A percentile compares a stretch with the other conserved stretches of the same genome.
These are phyloP conservation scores for Gnomoniopsis sp. DNA, from an alignment of 2,329 filamentous ascomycete species.

Conservation along the genomic window DNA sequence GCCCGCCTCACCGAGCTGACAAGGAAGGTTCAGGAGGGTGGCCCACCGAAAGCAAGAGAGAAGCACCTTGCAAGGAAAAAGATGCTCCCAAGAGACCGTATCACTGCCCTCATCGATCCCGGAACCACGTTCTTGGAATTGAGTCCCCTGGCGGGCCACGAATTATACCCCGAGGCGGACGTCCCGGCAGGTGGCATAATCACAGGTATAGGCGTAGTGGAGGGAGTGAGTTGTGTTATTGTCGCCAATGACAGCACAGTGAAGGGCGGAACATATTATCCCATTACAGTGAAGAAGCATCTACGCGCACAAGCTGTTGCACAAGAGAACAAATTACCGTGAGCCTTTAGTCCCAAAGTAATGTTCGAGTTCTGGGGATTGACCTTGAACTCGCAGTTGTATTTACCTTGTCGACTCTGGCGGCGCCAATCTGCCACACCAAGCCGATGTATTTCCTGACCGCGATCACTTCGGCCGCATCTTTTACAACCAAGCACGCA, in stretches of 20 bases:
- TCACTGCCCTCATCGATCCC: conserved; percentile 82
- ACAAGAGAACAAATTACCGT: conserved; percentile 76
- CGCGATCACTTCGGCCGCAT: conserved; percentile 93
- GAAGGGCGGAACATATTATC: conserved; percentile 96
- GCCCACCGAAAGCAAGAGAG: conserved; percentile 74
- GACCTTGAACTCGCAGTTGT: conserved; percentile 48
- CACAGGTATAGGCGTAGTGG: conserved; percentile 84
- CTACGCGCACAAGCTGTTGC: conserved; percentile 88
- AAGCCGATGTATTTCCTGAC: conserved; percentile 94
- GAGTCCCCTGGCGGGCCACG: conserved; percentile 84
- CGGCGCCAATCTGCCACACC: conserved; percentile 90
- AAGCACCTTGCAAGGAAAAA: conserved; percentile 88
- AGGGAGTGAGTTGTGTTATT: conserved; percentile 88
- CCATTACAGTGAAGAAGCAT: conserved; percentile 97
- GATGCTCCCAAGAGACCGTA: conserved; percentile 88
- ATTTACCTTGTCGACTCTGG: conserved; percentile 97
- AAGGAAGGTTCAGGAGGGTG: conserved; percentile 68
- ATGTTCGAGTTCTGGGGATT: no score
- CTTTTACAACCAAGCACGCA: conserved; percentile 96
- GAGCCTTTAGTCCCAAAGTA: conserved; percentile 27
- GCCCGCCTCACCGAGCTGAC: conserved; percentile 68
- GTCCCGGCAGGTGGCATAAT: conserved; percentile 90
- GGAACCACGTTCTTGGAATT: conserved; percentile 90
- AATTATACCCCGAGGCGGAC: conserved; percentile 81
- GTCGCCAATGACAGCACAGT: conserved; percentile 96